Base-by-base conservation (phyloP, 108 stramenopile species). In the Stephanodiscus minutulus region DNA sequence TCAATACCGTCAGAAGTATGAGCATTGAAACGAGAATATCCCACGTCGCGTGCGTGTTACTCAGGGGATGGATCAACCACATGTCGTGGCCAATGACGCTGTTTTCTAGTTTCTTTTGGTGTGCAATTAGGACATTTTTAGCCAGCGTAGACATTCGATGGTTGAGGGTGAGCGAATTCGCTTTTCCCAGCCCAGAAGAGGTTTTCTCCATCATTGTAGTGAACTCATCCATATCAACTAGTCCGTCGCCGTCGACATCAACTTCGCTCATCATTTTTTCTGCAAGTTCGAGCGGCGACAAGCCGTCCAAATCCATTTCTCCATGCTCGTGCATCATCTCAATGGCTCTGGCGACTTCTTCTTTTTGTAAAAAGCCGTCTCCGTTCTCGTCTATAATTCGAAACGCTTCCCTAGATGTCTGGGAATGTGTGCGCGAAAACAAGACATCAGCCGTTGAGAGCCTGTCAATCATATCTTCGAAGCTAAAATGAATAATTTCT, bases 351-450 rank as follows among this genome's bases (percentile, higher is more conserved):
- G 68, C 47, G 27, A 86, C 81, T 55, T 86, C 85, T 22, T 81
- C 82, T 71, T 70, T 71, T 46, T 76, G 77, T 18, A 86, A 64
- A 56, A 50, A 83, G 0, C 85, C 85, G 58, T 86, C 85, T 18
- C 80, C 79, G 64, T 86, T 86, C 44, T 68, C 75, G 46, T 86
- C 85, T 31, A 86, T 83, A 37, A 83, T 68, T 29, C 59, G 57
- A 57, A 86, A 86, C 8, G 85, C 85, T 36, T 86, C 85, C 63
- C 54, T 68, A 11, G 85, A 82, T 37, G 77, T 71, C 79, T 77
- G 61, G 20, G 25, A 7, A 67, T 24, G 20, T 13, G 61, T 29
- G 65, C 53, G 15, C 31, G 10, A 18, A 46, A 31, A 13, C 10
- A 36, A 39, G 8, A 46, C 1, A 29, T 33, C 36, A 52, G 0